A percentile compares a stretch with the other conserved stretches of the same genome.
phyloP scores from a whole-genome alignment of 495 filamentous ascomycete genomes.

The Massariosphaeria phaeospora region DNA sequence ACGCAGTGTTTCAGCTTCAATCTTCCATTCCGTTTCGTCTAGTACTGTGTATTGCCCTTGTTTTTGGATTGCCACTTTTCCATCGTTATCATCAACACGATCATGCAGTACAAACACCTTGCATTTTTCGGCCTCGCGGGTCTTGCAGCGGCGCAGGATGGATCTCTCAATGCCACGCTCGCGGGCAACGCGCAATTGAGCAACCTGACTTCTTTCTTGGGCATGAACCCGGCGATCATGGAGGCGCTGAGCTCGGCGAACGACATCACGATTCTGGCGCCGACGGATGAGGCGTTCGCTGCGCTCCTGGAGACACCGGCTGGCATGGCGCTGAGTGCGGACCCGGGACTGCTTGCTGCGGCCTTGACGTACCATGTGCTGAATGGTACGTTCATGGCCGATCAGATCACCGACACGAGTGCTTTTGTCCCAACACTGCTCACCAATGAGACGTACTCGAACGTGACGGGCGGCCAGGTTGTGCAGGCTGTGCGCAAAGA shows the following conservation, averaged over 20 bases:
- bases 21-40: no score
- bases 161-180: constrained; percentile 40
- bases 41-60: no score
- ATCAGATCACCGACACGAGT: constrained; percentile 42
- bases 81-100: no score
- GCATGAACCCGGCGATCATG: constrained; percentile 41
- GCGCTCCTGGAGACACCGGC: constrained; percentile 39
- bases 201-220: constrained; percentile 46
- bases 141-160: constrained; percentile 34
- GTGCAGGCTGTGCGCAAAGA: constrained; percentile 39
- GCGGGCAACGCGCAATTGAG: constrained; percentile 42
- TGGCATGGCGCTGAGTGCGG: constrained; percentile 32
- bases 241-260: constrained; percentile 41
- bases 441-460: constrained; percentile 47
- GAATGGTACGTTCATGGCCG: constrained; percentile 47
- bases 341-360: constrained; percentile 42
- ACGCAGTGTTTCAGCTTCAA: no score
- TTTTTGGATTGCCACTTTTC: no score
- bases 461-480: constrained; percentile 48
- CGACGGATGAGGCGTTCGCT: constrained; percentile 55
- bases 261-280: constrained; percentile 63
- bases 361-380: constrained; percentile 64
- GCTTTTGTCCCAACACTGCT: constrained; percentile 55
- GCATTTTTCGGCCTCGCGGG: constrained; percentile 30
- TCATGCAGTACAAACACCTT: constrained; percentile 42